Evolutionary conservation across 306 rosid species (phyloP), one percentile per base, ranked within the genome.

Genomic region (Luffa aegyptiaca): DNA sequence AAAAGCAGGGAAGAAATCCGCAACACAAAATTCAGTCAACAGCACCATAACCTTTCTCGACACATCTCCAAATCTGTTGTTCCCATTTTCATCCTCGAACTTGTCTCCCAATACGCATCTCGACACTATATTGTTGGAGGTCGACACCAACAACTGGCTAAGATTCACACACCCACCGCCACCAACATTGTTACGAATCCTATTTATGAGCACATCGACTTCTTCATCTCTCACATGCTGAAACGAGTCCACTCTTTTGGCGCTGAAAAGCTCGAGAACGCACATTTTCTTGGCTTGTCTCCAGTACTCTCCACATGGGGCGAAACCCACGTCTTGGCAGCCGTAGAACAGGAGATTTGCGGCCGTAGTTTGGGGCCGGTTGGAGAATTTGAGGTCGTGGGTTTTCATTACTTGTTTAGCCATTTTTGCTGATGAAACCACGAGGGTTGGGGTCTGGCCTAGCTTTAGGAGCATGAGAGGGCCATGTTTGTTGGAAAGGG

Each of bases 401-500:
- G 44, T 13, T 1, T 36, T 64, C 71, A 64, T 36, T 0, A 64
- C 11, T 36, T 64, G 11, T 64, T 11, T 36, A 33, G 69, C 69
- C 20, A 63, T 1, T 35, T 6, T 35, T 33, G 69, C 10, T 12
- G 69, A 63, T 12, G 69, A 63, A 12, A 63, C 44, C 4, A 63
- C 20, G 7, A 91, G 57, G 21, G 88, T 73, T 31, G 90, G 85
- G 3, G 72, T 21, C 13, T 78, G 84, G 31, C 90, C 96, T 10
- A 89, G 33, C 18, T 89, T 77, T 78, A 91, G 79, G 79, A 86
- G 85, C 91, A 91, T 89, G 58, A 91, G 58, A 11, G 90, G 82
- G 11, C 91, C 96, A 18, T 91, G 20, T 53, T 84, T 18, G 2
- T 51, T n/a, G 2, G 90, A 69, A 51, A 87, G 89, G 3, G 8